Evolutionary conservation across 2,329 filamentous ascomycete genomes (phyloP), one percentile per base, ranked within the genome.

Genomic region (Arachnopeziza araneosa): DNA sequence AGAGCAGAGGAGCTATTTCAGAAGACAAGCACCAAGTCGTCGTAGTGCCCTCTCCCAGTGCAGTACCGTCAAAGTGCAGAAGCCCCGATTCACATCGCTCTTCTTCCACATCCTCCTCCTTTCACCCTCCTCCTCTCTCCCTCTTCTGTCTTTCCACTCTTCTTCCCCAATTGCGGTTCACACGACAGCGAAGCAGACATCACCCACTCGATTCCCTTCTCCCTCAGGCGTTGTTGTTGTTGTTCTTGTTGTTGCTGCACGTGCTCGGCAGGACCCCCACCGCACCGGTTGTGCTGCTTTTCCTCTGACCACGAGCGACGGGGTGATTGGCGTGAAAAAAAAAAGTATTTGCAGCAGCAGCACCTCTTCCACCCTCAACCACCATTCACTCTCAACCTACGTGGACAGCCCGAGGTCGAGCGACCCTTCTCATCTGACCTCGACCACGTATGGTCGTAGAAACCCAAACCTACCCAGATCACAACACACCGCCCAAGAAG

Each of bases 271-370:
- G 23, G 24, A 17, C 23, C 26, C 50, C 23, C 23, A 30, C 52
- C 17, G 9, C 6, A 19, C 17, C 22, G 9, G 24, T 52, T 52
- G 21, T 54, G 22, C 22, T 26, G 52, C 26, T 30, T 30, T 24
- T 69, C 81, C 80, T 76, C 79, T 54, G 56, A 59, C 55, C 57
- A 58, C 58, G 60, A 55, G 54, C 59, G 62, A 63, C 58, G 54
- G 58, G 52, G 60, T 69, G 66, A 68, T 68, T 69, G 67, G 67
- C 60, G 58, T 53, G 57, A 58, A 64, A 64, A 63, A n/a, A n/a
- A 62, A 63, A 63, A 63, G 60, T 62, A 58, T 58, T 64, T 58
- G 62, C 66, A 66, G 59, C 66, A 66, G 59, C 61, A 63, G 49
- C 62, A 63, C 60, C 62, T 61, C 64, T 44, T 21, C 56, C 55